Percentiles rank a stretch among this genome's conserved stretches.
These are phyloP conservation scores for Pythium dissimile DNA, from an alignment of 352 stramenopile species.

Conservation along the genomic window DNA sequence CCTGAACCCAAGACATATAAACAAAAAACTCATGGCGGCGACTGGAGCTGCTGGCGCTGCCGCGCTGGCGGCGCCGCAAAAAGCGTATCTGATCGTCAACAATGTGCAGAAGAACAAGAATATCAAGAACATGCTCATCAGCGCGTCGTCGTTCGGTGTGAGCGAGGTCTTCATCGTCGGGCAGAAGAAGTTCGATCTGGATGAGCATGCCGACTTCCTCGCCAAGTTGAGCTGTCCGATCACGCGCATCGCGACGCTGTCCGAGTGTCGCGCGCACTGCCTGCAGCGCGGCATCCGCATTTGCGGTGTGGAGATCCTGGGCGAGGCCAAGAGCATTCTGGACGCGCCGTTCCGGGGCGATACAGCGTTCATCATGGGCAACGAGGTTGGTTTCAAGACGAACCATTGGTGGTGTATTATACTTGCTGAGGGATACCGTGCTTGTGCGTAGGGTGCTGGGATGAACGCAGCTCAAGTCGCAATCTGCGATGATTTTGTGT, in stretches of 20 bases:
- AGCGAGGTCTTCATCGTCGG: conserved; percentile 86
- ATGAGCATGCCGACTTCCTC: conserved; percentile 51
- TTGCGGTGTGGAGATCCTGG: conserved; percentile 93
- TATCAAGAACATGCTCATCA: conserved; percentile 84
- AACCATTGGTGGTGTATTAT: not conserved
- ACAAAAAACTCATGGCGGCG: conserved; percentile 5
- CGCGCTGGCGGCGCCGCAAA: not conserved
- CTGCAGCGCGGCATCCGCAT: conserved; percentile 67
- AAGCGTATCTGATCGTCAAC: conserved; percentile 87
- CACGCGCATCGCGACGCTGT: conserved; percentile 71
- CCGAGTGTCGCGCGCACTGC: conserved; percentile 75
- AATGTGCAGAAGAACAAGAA: conserved; percentile 93
- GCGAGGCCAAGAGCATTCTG: conserved; percentile 64
- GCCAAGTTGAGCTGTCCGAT: conserved; percentile 45
- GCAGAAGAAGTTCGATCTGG: conserved; percentile 75
- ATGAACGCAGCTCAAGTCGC: conserved; percentile 90
- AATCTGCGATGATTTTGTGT: conserved; percentile 92
- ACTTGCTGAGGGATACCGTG: too few relatives aligned
- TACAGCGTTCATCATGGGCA: conserved; percentile 95
- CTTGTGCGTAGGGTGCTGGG: conserved; percentile 68
- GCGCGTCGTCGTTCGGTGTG: conserved; percentile 81
- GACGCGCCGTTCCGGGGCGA: conserved; percentile 72
- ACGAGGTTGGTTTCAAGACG: conserved; percentile 64
- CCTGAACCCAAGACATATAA: too few relatives aligned
- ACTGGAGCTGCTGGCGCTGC: not conserved